Evolutionary conservation across 2,329 filamentous ascomycete species (phyloP).

Genomic region (Apiospora hydei): DNA sequence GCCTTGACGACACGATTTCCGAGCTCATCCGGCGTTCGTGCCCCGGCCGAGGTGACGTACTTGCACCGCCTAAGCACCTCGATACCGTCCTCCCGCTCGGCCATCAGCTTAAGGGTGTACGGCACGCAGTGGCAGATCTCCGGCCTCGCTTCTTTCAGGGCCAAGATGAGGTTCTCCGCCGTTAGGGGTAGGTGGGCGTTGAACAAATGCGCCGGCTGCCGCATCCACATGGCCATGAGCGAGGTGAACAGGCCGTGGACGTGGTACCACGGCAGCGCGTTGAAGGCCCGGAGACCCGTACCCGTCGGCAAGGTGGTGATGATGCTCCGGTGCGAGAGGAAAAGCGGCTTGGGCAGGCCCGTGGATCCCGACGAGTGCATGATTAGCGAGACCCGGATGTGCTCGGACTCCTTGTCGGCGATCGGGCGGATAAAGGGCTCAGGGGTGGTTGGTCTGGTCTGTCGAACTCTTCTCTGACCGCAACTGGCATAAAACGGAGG

Average conservation of each 20-base stretch:
- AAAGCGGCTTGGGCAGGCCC: conserved; percentile 53
- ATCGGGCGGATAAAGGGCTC: conserved; percentile 37
- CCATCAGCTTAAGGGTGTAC: conserved; percentile 49
- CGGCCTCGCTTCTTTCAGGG: conserved; percentile 45
- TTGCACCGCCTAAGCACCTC: conserved; percentile 45
- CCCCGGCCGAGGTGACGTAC: conserved; percentile 49
- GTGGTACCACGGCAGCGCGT: conserved; percentile 53
- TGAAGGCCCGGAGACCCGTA: conserved; percentile 43
- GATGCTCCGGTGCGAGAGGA: conserved; percentile 49
- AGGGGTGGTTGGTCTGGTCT: conserved; percentile 8
- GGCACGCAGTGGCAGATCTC: conserved; percentile 51
- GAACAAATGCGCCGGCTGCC: conserved; percentile 49
- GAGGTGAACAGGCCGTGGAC: conserved; percentile 50
- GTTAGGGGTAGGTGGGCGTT: conserved; percentile 49
- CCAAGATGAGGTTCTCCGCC: conserved; percentile 43
- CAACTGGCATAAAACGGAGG: conserved; percentile 30
- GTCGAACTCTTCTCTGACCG: not conserved
- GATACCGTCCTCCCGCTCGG: conserved; percentile 45
- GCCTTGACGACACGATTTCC: conserved; percentile 47
- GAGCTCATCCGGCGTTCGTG: conserved; percentile 50
- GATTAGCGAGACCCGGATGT: conserved; percentile 46
- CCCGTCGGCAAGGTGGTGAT: conserved; percentile 41
- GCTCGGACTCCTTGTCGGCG: conserved; percentile 35
- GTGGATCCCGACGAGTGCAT: conserved; percentile 58
- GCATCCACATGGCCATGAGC: conserved; percentile 52